Evolutionary conservation across 352 stramenopile species (phyloP), one percentile per base, ranked within the genome.

Genomic region (Phytophthora pseudosyringae): DNA sequence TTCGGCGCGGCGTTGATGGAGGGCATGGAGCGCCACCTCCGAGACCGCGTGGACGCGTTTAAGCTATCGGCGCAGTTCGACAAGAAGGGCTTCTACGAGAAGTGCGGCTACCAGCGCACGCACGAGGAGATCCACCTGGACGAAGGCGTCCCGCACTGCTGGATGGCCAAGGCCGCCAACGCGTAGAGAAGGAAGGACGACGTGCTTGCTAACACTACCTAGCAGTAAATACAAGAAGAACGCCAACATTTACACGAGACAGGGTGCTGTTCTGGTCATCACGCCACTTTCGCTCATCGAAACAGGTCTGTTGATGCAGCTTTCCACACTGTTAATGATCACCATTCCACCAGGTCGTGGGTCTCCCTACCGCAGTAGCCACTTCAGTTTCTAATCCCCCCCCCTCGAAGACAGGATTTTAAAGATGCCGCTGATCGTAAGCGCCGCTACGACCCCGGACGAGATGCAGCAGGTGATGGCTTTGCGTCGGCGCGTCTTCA

Each of bases 401-500:
- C 7, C 55, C 21, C 6, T 13, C 31, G 5, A 21, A 21, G 21
- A 31, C 28, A 31, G 52, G 47, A 31, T 5, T 26, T 5, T 26
- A 35, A 46, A 45, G n/a, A 86, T 83, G 76, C 55, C 74, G 4
- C 59, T 86, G 9, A 31, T 67, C 31, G 77, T 89, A 62, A 80
- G 70, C 31, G 60, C 46, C 16, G 80, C 76, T 53, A 83, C 64
- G 25, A 81, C 73, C 11, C 46, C 73, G 11, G 67, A 80, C 21
- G 67, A 87, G 50, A 64, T 80, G 47, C 59, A 83, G 15, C 70
- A 77, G 16, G 77, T 70, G 49, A 78, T 78, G 64, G 58, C 53
- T 5, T 57, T 91, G 29, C 80, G 80, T 48, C 76, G 55, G 51
- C 46, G 71, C 15, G 80, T 91, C 13, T 91, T 91, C 54, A 76